These are phyloP conservation scores for Populus simonii DNA, from an alignment of 345 rosid genomes.

Conservation along the genomic window DNA sequence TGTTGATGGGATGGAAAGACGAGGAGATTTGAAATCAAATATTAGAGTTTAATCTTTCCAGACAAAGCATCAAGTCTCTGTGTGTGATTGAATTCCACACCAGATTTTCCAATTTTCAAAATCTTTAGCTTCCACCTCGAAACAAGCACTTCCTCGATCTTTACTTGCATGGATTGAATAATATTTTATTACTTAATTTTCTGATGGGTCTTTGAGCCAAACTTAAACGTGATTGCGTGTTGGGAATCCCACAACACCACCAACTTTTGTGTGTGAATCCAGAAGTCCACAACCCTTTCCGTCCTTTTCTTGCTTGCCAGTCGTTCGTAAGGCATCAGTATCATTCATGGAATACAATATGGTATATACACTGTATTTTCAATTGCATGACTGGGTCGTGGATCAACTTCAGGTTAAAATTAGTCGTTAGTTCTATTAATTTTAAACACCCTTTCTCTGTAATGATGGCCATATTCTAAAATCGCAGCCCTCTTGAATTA, in stretches of 20 bases:
- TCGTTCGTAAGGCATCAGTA: not conserved
- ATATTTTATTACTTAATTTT: too few species aligned
- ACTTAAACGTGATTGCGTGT: not conserved
- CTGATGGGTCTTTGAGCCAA: not conserved
- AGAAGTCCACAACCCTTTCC: too few species aligned
- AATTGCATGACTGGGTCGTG: not conserved
- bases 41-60: not conserved
- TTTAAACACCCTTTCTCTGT: too few species aligned
- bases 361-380: too few species aligned
- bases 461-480: not conserved
- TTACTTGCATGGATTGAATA: not conserved
- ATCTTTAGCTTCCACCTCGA: not conserved
- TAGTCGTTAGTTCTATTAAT: too few species aligned
- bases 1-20: not conserved
- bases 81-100: not conserved
- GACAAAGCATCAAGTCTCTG: not conserved
- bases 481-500: not conserved
- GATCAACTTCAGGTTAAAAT: not conserved
- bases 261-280: not conserved
- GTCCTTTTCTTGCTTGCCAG: not conserved
- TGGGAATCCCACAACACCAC: not conserved
- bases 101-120: not conserved
- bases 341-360: not conserved
- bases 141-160: not conserved
- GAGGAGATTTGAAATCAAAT: not conserved